A percentile compares a stretch with the other conserved stretches of the same genome.
Conservation (phyloP, 306 rosid species). For the Vigna mungo region DNA sequence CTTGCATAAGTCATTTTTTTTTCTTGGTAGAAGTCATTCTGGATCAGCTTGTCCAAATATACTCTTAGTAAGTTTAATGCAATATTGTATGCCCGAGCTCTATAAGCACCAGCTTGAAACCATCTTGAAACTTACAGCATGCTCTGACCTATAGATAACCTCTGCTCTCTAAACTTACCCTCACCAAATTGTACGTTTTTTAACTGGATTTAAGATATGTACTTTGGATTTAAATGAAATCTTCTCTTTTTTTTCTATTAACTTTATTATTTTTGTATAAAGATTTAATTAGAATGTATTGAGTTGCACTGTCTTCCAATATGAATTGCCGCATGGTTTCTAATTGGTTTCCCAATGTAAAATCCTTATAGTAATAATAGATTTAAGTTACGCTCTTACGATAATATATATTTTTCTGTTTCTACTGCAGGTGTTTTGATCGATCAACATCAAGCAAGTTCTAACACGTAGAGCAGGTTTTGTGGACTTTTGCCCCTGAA, state of each 20-base stretch:
- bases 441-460: slow-evolving; percentile 32
- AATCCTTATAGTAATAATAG: neutral
- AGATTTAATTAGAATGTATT: neutral
- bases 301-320: neutral
- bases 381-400: neutral
- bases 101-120: slow-evolving; percentile 9
- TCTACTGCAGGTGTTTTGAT: slow-evolving; percentile 44
- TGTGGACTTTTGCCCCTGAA: slow-evolving; percentile 10
- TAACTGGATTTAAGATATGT: slow-evolving; percentile 15
- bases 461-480: slow-evolving; percentile 33
- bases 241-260: neutral
- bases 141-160: neutral
- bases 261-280: neutral
- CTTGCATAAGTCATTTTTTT: too few species aligned
- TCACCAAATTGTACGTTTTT: slow-evolving; percentile 15
- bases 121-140: slow-evolving; percentile 8
- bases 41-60: too few species aligned
- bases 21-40: too few species aligned
- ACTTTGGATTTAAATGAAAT: neutral
- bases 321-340: neutral
- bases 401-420: neutral
- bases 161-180: neutral
- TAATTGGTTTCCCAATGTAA: neutral
- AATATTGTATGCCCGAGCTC: neutral
- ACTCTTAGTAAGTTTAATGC: neutral